Base-by-base conservation (phyloP, 257 asterid species). In the Przewalskia tangutica region DNA sequence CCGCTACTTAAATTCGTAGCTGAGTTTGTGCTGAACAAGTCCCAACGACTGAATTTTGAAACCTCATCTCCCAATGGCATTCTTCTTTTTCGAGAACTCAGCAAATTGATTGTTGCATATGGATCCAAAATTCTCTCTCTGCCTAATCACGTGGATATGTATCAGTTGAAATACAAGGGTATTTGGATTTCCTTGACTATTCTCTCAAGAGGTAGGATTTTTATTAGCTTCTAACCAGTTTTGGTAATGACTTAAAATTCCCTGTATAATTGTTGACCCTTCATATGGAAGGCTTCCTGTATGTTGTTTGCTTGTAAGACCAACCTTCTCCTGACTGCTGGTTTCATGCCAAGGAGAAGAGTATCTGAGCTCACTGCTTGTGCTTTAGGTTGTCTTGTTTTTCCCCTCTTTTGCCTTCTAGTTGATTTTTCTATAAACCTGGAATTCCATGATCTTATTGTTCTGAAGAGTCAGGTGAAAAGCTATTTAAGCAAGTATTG, bases 31-130 rank as follows among this genome's bases (percentile, higher is more conserved):
- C 84, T 91, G 86, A 95, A 95, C 90, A 95, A 96, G 89, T 91
- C 97, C 79, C 96, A 92, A 73, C 97, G 99, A 16, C 88, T 95
- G 91, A 94, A 94, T 71, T 96, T 96, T 87, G 99, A 96, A 88
- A 91, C 90, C 50, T 96, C 99, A 80, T 96, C 99, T 81, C 97
- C 99, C 56, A 94, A 94, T 85, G 99, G 98, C 83, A 96, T 96
- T 84, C 97, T 96, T 82, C 98, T 96, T 64, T 96, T 96, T 87
- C 86, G 97, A 89, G 99, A 94, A 94, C 95, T 94, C 85, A 96
- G 99, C 92, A 96, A 96, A 87, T 84, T 96, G 80, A 94, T 96
- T 81, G 97, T 94, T 78, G 93, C 93, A 64, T 95, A 92, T 85
- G 99, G 99, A 81, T 88, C 98, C 83, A 89, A 97, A 88, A 86